Evolutionary conservation across 352 stramenopile genomes (phyloP), one percentile per base, ranked within the genome.

Genomic region (Pythium scleroteichum): DNA sequence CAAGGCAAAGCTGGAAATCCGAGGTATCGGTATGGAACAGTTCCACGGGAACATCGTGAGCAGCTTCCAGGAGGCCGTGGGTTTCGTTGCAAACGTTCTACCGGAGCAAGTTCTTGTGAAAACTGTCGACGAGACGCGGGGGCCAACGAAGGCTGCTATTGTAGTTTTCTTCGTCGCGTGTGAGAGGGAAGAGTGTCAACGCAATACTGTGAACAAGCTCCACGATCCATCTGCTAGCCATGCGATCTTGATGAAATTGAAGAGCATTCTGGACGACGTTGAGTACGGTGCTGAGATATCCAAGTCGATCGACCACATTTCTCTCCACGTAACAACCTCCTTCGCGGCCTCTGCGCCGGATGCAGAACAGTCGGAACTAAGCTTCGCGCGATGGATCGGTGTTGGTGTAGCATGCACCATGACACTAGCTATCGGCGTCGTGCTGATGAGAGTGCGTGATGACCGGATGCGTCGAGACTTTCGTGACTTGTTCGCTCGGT

Each of bases 381-480:
- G 40, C 3, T 62, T 56, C 6, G 42, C 51, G 20, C 56, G 23
- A 29, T 62, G 46, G 52, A 4, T 45, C 2, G 46, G 53, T 4
- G 19, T 56, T 8, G 53, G 26, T 1, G 46, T 53, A 10, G 67
- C 50, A 2, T 64, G 33, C 19, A 42, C 17, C 0, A 53, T 56
- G 24, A 67, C 55, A 3, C 55, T 75, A 4, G 60, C 56, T 3
- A 55, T 57, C 1, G 64, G 44, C 0, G 35, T 72, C 20, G 23
- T 72, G 0, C 27, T 68, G 45, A 23, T 75, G 22, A 50, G 61
- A 24, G 54, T 68, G 4, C 55, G 64, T 13, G 68, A 72, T 14
- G 56, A 72, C 8, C 59, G 64, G 3, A 70, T 75, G n/a, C 68
- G 65, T 9, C 68, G 64, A 2, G 68, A 75, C 14, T 72, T 75